phyloP scores from a whole-genome alignment of 371 early-diverging fungal genomes.

The Gilbertella persicaria region DNA sequence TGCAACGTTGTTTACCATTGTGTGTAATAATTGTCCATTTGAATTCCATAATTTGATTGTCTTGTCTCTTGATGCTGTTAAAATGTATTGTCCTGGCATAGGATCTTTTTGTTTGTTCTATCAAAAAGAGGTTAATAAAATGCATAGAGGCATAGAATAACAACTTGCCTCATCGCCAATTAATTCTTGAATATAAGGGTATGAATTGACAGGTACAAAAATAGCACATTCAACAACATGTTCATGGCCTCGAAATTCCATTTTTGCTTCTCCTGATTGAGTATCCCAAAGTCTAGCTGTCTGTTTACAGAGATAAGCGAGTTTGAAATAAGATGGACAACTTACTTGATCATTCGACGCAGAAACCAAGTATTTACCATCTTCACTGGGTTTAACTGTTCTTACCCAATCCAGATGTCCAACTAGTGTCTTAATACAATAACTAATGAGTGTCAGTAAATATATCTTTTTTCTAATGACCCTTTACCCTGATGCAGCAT shows the following conservation, averaged over 20 bases:
- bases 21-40: slow-evolving; percentile 71
- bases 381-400: slow-evolving; percentile 60
- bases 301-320: too few relatives aligned
- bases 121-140: background rate
- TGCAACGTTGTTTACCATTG: slow-evolving; percentile 70
- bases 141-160: background rate
- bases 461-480: slow-evolving; percentile 30
- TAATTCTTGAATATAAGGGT: slow-evolving; percentile 64
- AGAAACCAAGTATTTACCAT: slow-evolving; percentile 69
- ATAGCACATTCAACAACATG: slow-evolving; percentile 88
- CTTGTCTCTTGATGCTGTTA: slow-evolving; percentile 87
- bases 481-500: slow-evolving; percentile 76
- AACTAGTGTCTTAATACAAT: slow-evolving; percentile 73
- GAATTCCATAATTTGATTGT: slow-evolving; percentile 84
- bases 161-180: slow-evolving; percentile 20
- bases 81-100: slow-evolving; percentile 65
- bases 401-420: slow-evolving; percentile 91
- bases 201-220: slow-evolving; percentile 70
- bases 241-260: slow-evolving; percentile 83
- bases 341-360: slow-evolving; percentile 82
- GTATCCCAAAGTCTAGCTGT: slow-evolving; percentile 83
- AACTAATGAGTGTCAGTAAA: slow-evolving; percentile 46
- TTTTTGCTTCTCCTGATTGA: slow-evolving; percentile 66
- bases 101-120: slow-evolving; percentile 35
- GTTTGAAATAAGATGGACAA: background rate